A percentile compares a stretch with the other conserved stretches of the same genome.
Evolutionary conservation across 1,284 basidiomycete species (phyloP).

Genomic region (Cerioporus squamosus): DNA sequence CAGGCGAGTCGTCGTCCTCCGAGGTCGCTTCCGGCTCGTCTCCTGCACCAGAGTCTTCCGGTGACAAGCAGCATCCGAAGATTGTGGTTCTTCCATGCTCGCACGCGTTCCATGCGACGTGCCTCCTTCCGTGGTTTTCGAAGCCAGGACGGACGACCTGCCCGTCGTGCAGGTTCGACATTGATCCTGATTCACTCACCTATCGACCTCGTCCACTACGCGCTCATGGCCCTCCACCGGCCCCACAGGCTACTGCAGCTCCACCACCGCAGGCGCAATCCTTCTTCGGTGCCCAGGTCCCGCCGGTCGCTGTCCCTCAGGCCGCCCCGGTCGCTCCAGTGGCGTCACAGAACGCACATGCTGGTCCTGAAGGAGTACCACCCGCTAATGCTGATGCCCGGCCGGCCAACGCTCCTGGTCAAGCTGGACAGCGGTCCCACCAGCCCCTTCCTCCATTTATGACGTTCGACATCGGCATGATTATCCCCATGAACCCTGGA

Average conservation of each 20-base stretch:
- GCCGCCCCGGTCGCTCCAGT: background rate
- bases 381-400: constrained; percentile 3
- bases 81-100: constrained; percentile 75
- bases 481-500: constrained; percentile 20
- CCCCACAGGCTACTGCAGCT: constrained; percentile 5
- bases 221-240: constrained; percentile 7
- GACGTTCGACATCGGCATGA: constrained; percentile 24
- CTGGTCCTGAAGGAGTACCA: background rate
- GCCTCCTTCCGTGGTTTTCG: constrained; percentile 80
- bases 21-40: constrained; percentile 15
- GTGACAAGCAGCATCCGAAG: constrained; percentile 30
- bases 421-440: constrained; percentile 6
- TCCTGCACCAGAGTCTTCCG: constrained; percentile 30
- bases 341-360: background rate
- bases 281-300: constrained; percentile 4
- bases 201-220: constrained; percentile 35
- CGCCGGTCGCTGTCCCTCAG: constrained; percentile 2
- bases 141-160: constrained; percentile 77
- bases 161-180: constrained; percentile 78
- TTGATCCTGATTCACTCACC: constrained; percentile 76
- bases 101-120: constrained; percentile 78
- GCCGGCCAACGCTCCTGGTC: background rate
- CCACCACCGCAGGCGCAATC: constrained; percentile 4
- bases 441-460: constrained; percentile 21
- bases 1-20: constrained; percentile 16